phyloP scores from a whole-genome alignment of 441 rosid species.

The Eruca vesicaria region DNA sequence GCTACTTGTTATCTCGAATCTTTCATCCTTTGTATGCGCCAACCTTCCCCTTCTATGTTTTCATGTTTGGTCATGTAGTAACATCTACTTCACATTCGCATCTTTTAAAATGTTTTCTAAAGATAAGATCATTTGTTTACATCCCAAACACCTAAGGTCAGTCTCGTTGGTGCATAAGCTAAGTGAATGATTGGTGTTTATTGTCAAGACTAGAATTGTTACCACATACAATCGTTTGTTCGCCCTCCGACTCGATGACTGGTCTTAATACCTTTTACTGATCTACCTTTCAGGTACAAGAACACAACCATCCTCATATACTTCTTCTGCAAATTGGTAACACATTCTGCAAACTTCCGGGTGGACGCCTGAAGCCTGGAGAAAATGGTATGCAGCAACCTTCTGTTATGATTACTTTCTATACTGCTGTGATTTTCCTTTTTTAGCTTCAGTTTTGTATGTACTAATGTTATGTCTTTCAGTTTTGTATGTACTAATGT shows the following conservation, averaged over 20 bases:
- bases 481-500: slow-evolving; percentile 33
- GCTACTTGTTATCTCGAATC: no score
- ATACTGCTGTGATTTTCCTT: neutral
- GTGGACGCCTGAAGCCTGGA: slow-evolving; percentile 95
- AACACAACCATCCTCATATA: slow-evolving; percentile 95
- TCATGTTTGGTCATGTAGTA: no score
- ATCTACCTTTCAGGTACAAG: slow-evolving; percentile 75
- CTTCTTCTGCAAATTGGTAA: slow-evolving; percentile 96
- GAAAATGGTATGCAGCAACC: slow-evolving; percentile 66
- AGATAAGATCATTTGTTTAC: neutral
- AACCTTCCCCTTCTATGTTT: no score
- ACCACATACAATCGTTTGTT: slow-evolving; percentile 2
- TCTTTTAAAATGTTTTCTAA: neutral
- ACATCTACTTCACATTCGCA: no score
- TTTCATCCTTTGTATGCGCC: no score
- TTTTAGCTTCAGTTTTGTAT: slow-evolving; percentile 5
- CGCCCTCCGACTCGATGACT: neutral
- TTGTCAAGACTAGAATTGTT: neutral
- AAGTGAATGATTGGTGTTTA: neutral
- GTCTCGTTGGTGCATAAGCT: neutral
- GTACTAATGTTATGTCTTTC: slow-evolving; percentile 28
- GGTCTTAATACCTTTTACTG: neutral
- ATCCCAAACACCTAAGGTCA: neutral
- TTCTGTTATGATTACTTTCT: slow-evolving; percentile 1
- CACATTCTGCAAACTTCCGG: slow-evolving; percentile 98